Evolutionary conservation across 192 early-diverging fungal genomes (phyloP), one percentile per base, ranked within the genome.

Genomic region (Backusella mclennaniae): DNA sequence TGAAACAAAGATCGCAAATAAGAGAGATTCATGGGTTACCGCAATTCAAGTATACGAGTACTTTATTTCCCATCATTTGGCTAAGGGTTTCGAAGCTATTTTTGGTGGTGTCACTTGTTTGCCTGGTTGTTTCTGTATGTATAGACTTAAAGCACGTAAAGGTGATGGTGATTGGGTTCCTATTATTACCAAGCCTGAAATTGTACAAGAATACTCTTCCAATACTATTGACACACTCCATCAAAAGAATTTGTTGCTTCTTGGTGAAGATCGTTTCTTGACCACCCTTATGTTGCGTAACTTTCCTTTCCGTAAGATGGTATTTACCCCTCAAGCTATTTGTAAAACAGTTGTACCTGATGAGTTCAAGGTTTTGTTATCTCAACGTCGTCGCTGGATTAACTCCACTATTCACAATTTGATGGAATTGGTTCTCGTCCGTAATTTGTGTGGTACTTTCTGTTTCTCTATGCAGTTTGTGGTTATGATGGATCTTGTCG

Each of bases 41-140:
- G 88, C 88, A n/a, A 99, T 99, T 78, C 97, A 98, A 83, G 97
- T 99, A 7, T 99, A 95, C 77, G 97, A 99, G 87, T 99, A 99
- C 86, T 99, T 95, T 81, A 98, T 97, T 73, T 96, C 95, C 44
- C 97, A 99, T 79, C 96, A 99, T 82, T 87, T 98, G 75, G 90
- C 91, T 69, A 96, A 97, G 80, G 93, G 96, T 0, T 99, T 99
- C 79, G 97, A 99, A 85, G 92, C 93, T 6, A 89, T 96, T 35
- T 99, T 97, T 90, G 97, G 97, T 83, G 96, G 96, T 89, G 97
- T 99, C 15, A 99, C 97, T 4, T 99, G 97, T 87, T 79, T 99
- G 33, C 97, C 97, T 36, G 95, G 96, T 78, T 97, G 97, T 82
- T 99, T 99, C 90, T 97, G 94, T 87, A 96, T 96, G 95, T 99